Conservation (phyloP, 1,284 basidiomycete genomes). For the Apiotrichum mycotoxinovorans region DNA sequence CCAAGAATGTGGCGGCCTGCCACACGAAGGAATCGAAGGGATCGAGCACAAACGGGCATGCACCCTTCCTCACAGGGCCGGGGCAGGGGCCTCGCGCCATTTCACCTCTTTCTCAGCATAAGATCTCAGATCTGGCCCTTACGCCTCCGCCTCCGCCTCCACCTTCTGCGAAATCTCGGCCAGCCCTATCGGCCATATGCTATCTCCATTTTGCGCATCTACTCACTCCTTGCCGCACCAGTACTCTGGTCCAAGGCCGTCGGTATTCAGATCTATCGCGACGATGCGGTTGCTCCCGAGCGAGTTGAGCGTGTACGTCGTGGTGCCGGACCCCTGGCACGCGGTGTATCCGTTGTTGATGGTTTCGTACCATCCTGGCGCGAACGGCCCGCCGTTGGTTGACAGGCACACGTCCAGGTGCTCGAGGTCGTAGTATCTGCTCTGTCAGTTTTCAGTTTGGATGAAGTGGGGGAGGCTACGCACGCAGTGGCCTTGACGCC, state of each 20-base stretch:
- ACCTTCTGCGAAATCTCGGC: too few relatives aligned
- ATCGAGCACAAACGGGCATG: too few relatives aligned
- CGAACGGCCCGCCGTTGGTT: conserved; percentile 18
- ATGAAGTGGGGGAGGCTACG: not conserved
- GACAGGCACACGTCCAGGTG: conserved; percentile 6
- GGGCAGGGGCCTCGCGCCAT: too few relatives aligned
- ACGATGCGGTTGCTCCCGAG: conserved; percentile 15
- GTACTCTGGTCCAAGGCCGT: conserved; percentile 20
- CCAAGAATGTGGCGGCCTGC: too few relatives aligned
- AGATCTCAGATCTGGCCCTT: too few relatives aligned
- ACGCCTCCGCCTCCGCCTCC: too few relatives aligned
- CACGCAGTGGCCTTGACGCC: not conserved
- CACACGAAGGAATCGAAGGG: too few relatives aligned
- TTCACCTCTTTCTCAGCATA: too few relatives aligned
- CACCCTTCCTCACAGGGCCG: too few relatives aligned
- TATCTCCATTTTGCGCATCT: not conserved
- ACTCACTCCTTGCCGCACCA: conserved; percentile 27
- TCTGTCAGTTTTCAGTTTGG: not conserved
- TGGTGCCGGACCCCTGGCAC: conserved; percentile 12
- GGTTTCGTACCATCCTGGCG: conserved; percentile 11
- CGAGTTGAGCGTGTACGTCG: conserved; percentile 9
- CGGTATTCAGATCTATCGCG: conserved; percentile 21
- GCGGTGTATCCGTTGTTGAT: conserved; percentile 17
- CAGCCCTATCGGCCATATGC: too few relatives aligned
- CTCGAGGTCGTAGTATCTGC: conserved; percentile 21